Conservation (phyloP, 495 filamentous ascomycete genomes). For the Evernia prunastri region DNA sequence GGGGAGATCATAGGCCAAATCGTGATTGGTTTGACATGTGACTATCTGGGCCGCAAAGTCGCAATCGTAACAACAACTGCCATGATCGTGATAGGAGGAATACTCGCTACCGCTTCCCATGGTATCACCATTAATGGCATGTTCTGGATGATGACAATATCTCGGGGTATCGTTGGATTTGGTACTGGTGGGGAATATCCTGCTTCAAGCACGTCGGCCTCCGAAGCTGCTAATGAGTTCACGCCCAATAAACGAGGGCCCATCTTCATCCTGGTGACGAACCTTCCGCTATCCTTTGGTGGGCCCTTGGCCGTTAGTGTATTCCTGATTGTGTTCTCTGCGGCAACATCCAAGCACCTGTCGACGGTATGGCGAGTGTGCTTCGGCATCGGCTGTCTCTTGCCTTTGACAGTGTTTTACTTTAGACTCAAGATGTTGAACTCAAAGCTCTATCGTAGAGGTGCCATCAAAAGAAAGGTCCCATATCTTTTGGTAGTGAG, state of each 20-base stretch:
- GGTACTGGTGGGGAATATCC: conserved; percentile 46
- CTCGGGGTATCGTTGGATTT: conserved; percentile 48
- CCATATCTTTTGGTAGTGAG: conserved; percentile 41
- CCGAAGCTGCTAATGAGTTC: conserved; percentile 47
- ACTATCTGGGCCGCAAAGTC: conserved; percentile 47
- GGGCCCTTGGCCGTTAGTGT: conserved; percentile 44
- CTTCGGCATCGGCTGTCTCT: conserved; percentile 46
- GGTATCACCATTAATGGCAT: conserved; percentile 43
- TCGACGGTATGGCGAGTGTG: conserved; percentile 47
- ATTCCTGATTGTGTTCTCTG: conserved; percentile 43
- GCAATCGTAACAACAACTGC: conserved; percentile 46
- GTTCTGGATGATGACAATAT: conserved; percentile 53
- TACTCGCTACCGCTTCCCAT: conserved; percentile 44
- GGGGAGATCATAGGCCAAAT: conserved; percentile 50
- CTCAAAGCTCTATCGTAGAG: conserved; percentile 44
- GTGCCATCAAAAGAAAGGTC: conserved; percentile 42
- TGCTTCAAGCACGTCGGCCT: conserved; percentile 40
- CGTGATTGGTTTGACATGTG: conserved; percentile 44
- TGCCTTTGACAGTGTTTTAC: conserved; percentile 46
- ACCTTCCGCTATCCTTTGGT: conserved; percentile 45
- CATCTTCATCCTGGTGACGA: conserved; percentile 49
- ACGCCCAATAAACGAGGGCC: conserved; percentile 40
- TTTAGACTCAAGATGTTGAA: conserved; percentile 50
- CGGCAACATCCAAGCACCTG: conserved; percentile 36
- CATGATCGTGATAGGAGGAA: conserved; percentile 47